phyloP scores from a whole-genome alignment of 1,284 basidiomycete genomes.

The Microbotryum saponariae region DNA sequence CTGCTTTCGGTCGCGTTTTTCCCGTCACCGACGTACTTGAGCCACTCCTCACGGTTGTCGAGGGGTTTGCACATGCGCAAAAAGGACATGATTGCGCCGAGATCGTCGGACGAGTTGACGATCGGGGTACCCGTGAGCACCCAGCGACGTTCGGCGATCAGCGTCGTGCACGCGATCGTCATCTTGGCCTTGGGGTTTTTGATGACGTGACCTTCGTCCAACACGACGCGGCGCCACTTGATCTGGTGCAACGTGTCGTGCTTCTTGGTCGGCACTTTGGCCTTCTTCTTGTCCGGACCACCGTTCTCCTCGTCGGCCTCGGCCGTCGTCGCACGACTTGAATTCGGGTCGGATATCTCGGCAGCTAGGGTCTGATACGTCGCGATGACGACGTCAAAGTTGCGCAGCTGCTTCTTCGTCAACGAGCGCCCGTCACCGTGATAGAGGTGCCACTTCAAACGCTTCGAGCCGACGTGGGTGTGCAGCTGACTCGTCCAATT shows the following conservation, averaged over 20 bases:
- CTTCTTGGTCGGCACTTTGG: constrained; percentile 49
- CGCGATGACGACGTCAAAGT: constrained; percentile 76
- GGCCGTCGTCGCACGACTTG: neutral
- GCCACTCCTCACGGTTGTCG: constrained; percentile 56
- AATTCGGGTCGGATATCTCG: constrained; percentile 15
- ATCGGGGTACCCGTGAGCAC: constrained; percentile 75
- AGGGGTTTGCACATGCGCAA: constrained; percentile 70
- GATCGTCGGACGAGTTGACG: constrained; percentile 67
- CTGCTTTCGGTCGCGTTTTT: constrained; percentile 11
- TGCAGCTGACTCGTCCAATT: constrained; percentile 84
- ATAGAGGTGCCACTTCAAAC: constrained; percentile 55
- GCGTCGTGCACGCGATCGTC: constrained; percentile 59
- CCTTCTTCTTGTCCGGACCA: constrained; percentile 19
- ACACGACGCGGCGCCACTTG: constrained; percentile 75
- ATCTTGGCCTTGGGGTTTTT: constrained; percentile 79
- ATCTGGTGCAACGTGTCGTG: constrained; percentile 56
- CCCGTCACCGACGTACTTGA: constrained; percentile 53
- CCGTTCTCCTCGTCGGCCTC: neutral
- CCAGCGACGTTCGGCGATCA: constrained; percentile 52
- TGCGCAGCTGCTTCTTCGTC: constrained; percentile 53
- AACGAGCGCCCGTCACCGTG: constrained; percentile 49
- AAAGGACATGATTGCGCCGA: constrained; percentile 75
- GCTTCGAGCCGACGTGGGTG: constrained; percentile 31
- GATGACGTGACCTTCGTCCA: constrained; percentile 81
- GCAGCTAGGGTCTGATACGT: constrained; percentile 53